These are phyloP conservation scores for Chaetomium olivaceum DNA, from an alignment of 2,329 filamentous ascomycete genomes.

Conservation along the genomic window DNA sequence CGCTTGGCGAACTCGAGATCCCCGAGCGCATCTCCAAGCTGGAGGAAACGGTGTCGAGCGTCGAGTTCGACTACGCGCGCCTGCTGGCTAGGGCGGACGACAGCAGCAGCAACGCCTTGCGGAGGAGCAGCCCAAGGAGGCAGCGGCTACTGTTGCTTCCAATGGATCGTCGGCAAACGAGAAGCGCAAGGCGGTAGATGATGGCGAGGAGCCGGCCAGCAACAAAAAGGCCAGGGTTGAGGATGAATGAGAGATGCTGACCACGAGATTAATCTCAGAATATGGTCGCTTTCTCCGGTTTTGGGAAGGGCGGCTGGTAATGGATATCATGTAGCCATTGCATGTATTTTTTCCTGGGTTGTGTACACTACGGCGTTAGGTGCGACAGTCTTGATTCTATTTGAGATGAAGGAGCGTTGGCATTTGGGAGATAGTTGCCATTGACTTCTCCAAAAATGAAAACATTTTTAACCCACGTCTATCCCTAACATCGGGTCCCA, in stretches of 20 bases:
- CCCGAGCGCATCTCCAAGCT: constrained; percentile 71
- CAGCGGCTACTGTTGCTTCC: constrained; percentile 25
- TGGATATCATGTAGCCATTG: background rate
- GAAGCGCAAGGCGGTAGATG: constrained; percentile 49
- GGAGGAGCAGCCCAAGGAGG: constrained; percentile 23
- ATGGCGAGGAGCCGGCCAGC: constrained; percentile 34
- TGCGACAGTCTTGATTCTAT: background rate
- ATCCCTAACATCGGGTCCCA: background rate
- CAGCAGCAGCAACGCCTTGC: constrained; percentile 25
- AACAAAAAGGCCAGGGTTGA: constrained; percentile 55
- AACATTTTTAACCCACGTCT: background rate
- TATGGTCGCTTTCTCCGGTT: background rate
- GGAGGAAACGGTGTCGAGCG: constrained; percentile 65
- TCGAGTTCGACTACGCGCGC: constrained; percentile 72
- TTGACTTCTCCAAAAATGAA: background rate
- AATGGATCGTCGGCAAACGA: constrained; percentile 31
- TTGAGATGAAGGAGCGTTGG: background rate
- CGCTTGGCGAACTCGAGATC: constrained; percentile 67
- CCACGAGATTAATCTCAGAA: background rate
- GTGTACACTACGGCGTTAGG: constrained; percentile 24
- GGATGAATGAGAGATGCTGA: constrained; percentile 13
- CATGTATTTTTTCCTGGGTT: background rate
- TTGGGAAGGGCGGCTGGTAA: background rate
- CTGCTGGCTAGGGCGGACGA: constrained; percentile 55
- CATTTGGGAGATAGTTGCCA: background rate